A percentile compares a stretch with the other conserved stretches of the same genome.
These are phyloP conservation scores for Globisporangium nunn DNA, from an alignment of 352 stramenopile species.

Conservation along the genomic window DNA sequence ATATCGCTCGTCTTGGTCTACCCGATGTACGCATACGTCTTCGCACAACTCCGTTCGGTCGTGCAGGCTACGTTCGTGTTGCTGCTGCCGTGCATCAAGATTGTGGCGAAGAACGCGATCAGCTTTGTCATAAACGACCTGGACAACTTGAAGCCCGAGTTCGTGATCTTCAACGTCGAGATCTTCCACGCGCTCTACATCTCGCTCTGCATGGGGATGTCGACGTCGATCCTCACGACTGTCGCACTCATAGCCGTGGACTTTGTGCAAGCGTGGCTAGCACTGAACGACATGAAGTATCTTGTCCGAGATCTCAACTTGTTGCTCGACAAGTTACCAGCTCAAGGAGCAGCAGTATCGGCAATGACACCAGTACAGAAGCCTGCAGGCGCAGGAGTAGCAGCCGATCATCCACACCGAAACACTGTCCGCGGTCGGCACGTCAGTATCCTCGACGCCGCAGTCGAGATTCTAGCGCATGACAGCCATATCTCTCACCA, in stretches of 20 bases:
- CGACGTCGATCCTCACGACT: slow-evolving; percentile 17
- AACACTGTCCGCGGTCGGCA: background rate
- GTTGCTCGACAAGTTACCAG: background rate
- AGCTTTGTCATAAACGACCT: background rate
- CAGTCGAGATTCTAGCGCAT: background rate
- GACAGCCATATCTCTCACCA: background rate
- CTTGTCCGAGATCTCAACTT: background rate
- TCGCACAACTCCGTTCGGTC: slow-evolving; percentile 7
- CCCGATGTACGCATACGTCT: slow-evolving; percentile 20
- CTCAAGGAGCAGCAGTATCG: background rate
- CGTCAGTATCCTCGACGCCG: background rate
- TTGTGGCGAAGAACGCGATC: slow-evolving; percentile 5
- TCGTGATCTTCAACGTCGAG: slow-evolving; percentile 45
- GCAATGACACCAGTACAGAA: too few relatives aligned
- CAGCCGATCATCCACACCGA: background rate
- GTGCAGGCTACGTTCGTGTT: slow-evolving; percentile 15
- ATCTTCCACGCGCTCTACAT: slow-evolving; percentile 48
- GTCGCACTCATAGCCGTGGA: slow-evolving; percentile 25
- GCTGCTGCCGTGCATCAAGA: slow-evolving; percentile 25
- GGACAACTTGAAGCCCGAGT: slow-evolving; percentile 30
- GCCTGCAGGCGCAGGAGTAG: too few relatives aligned
- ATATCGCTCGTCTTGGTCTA: slow-evolving; percentile 16
- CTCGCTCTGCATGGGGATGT: slow-evolving; percentile 26
- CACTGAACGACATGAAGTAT: background rate
- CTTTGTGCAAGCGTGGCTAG: slow-evolving; percentile 1